A percentile compares a stretch with the other conserved stretches of the same genome.
These are phyloP conservation scores for Microcos paniculata DNA, from an alignment of 345 rosid genomes.

Conservation along the genomic window DNA sequence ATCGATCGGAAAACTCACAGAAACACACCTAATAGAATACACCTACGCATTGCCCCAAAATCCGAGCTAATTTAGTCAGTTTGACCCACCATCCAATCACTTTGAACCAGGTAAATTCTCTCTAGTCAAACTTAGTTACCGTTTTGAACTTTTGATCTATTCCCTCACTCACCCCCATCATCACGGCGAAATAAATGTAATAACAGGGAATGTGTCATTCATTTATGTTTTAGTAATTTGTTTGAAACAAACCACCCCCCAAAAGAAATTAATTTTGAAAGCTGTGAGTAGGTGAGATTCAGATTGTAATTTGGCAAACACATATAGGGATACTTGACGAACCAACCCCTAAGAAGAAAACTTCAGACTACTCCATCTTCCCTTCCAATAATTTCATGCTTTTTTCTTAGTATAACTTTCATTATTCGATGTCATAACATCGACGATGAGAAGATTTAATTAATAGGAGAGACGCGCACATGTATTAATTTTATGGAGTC, in stretches of 20 bases:
- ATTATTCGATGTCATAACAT: no score
- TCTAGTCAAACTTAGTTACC: constrained; percentile 12
- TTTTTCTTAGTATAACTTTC: no score
- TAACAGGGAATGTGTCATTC: neutral
- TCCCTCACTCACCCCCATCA: neutral
- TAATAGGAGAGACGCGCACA: no score
- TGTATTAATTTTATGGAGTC: no score
- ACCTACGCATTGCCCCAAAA: neutral
- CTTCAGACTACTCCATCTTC: neutral
- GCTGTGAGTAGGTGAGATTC: neutral
- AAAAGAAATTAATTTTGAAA: neutral
- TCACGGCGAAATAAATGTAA: constrained; percentile 20
- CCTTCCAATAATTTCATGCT: neutral
- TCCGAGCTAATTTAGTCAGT: neutral
- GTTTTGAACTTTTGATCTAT: neutral
- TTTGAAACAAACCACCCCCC: neutral
- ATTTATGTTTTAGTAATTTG: neutral
- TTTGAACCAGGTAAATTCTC: constrained; percentile 5
- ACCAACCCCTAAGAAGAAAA: no score
- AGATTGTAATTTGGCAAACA: neutral
- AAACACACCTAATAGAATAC: neutral
- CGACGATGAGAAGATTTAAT: no score
- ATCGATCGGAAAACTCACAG: no score
- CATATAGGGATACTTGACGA: neutral
- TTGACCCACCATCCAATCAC: constrained; percentile 7